Evolutionary conservation across 2,329 filamentous ascomycete species (phyloP), one percentile per base, ranked within the genome.

Genomic region (Aurifilum marmelostoma): DNA sequence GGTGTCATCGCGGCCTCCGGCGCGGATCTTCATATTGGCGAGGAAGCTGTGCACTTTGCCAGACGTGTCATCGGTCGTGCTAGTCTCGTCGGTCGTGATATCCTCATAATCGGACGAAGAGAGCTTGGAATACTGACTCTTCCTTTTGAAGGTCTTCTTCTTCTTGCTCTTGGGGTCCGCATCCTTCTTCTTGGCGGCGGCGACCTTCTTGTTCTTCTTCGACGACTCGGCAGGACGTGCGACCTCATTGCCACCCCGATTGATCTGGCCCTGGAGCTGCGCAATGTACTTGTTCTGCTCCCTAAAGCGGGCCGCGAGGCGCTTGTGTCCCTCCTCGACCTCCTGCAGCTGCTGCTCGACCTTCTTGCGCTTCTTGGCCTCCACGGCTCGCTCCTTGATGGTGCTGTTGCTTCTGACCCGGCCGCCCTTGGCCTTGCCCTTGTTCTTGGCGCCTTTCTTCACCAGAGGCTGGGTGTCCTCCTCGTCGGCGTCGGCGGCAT

Each of bases 11-110:
- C 21, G n/a, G 41, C 68, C 67, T 32, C 56, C 70, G 3, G 68
- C 67, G 18, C 64, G 63, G 60, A 71, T 69, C 67, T 64, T 71
- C 16, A 71, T 50, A 16, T 18, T 59, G 47, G 52, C 41, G 59
- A 71, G 65, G 37, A 71, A 59, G 37, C 27, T 37, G 24, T 67
- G 64, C 34, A 71, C 67, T 29, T 60, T 41, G 21, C 63, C 52
- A 37, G 65, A 68, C 21, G 47, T 56, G 43, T 69, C 69, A 32
- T 69, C 69, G 39, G 60, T 60, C 11, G 32, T n/a, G 27, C n/a
- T 21, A 14, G 27, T 39, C 3, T 37, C 8, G 39, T 62, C 63
- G 12, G 24, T 18, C 52, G 52, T 21, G 27, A 21, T 14, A 18
- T 34, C 50, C 7, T 34, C 7, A 27, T 66, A 60, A 6, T 50